Base-by-base conservation (phyloP, 2,329 filamentous ascomycete genomes). In the Lizonia empirigonia region DNA sequence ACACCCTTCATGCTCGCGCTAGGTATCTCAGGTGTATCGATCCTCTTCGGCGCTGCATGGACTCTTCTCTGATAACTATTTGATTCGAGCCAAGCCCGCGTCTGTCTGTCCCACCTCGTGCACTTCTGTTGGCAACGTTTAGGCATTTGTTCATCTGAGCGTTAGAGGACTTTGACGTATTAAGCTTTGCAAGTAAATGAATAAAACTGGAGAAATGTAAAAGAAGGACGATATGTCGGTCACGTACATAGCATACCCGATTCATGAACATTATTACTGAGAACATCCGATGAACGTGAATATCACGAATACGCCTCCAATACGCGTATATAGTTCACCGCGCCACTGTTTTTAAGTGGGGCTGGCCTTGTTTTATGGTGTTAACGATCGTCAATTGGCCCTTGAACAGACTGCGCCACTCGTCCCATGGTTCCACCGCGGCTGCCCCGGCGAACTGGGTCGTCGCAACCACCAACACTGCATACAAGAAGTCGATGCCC, bases 1-100 rank as follows among this genome's bases (percentile, higher is more conserved):
- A 35, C 44, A n/a, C 22, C 58, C 1, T 49, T 59, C 10, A 27
- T 56, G 20, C 44, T 65, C 29, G 63, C 60, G 2, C 26, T 65
- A 22, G 62, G 56, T 12, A 22, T 67, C 10, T 65, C 63, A 6
- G 55, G 50, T 2, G 13, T 61, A 16, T 62, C 60, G 16, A 44
- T 63, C 9, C 26, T 52, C 7, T 37, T 69, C 8, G 63, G 67
- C 20, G 64, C 65, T 48, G 61, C 59, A 12, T 63, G 68, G 49
- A 59, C 62, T 33, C 49, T 71, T 33, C 39, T 68, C 15, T 71
- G 46, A 44, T 24, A 20, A 13, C 9, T 7, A 13, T 7, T 13
- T 35, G n/a, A 20, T 6, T 22, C 7, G 16, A 38, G 9, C 8
- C 22, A 8, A 29, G 24, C 10, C 29, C 9, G 13, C 6, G 27